phyloP scores from a whole-genome alignment of 495 filamentous ascomycete species.

The Xylaria cubensis region DNA sequence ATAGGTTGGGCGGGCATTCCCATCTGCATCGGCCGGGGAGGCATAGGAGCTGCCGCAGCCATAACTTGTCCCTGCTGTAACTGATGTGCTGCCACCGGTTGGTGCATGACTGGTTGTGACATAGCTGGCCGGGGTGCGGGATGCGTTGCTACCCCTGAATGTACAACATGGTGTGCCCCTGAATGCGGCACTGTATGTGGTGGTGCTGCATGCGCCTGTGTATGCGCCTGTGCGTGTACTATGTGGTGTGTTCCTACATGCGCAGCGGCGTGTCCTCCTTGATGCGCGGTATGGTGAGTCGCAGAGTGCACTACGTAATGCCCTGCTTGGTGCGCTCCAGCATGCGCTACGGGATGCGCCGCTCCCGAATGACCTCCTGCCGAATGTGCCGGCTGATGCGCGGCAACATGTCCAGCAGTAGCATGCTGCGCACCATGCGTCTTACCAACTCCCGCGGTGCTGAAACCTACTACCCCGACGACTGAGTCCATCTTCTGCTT shows the following conservation, averaged over 20 bases:
- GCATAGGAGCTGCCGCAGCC: background rate
- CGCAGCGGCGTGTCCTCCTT: background rate
- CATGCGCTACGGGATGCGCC: background rate
- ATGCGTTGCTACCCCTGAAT: conserved; percentile 7
- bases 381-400: conserved; percentile 4
- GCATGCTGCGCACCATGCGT: conserved; percentile 3
- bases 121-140: background rate
- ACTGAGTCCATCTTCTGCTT: conserved; percentile 26
- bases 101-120: background rate
- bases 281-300: background rate
- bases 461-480: conserved; percentile 4
- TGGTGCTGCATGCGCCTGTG: background rate
- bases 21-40: conserved; percentile 15
- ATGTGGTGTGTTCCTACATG: conserved; percentile 4
- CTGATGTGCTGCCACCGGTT: background rate
- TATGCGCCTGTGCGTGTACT: background rate
- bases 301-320: background rate
- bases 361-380: background rate
- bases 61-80: background rate
- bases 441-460: conserved; percentile 7
- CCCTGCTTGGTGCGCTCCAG: conserved; percentile 1
- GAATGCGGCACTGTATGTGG: conserved; percentile 5
- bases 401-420: background rate
- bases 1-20: conserved; percentile 4
- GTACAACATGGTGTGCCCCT: background rate